Percentiles rank a stretch among this genome's conserved stretches.
Conservation (phyloP, 306 rosid species). For the Psophocarpus tetragonolobus region DNA sequence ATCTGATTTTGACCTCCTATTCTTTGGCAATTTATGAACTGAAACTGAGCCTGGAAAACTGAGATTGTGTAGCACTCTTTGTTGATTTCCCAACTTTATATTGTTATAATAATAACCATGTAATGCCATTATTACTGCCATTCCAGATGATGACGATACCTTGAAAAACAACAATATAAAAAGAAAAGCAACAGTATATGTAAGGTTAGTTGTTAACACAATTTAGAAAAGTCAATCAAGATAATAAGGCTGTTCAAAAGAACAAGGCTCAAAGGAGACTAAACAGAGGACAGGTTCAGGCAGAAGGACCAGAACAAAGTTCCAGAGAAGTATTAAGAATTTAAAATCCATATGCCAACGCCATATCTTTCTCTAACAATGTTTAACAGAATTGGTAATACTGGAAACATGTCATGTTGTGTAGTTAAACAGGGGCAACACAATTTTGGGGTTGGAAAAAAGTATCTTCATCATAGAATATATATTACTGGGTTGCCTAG, state of each 20-base stretch:
- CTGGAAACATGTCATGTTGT: neutral
- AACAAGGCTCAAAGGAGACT: neutral
- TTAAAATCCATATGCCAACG: neutral
- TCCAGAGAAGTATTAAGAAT: neutral
- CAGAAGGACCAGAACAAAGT: neutral
- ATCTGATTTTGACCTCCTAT: constrained; percentile 34
- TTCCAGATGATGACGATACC: constrained; percentile 43
- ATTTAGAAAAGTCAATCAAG: neutral
- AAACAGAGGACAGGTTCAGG: neutral
- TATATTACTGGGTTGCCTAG: neutral
- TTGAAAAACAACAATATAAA: constrained; percentile 19
- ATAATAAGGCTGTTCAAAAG: constrained; percentile 6
- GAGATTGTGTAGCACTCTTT: constrained; percentile 43
- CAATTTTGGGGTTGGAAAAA: neutral
- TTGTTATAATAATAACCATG: constrained; percentile 55
- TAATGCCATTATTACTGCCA: constrained; percentile 72
- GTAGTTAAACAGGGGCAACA: neutral
- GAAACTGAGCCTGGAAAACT: constrained; percentile 68
- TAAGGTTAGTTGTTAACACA: neutral
- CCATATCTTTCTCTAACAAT: constrained; percentile 9
- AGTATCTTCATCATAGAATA: neutral
- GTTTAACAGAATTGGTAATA: neutral
- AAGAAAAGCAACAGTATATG: neutral
- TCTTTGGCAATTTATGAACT: constrained; percentile 39
- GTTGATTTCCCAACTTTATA: constrained; percentile 48